Evolutionary conservation across 805 yeast species (phyloP).

Genomic region (Candida multigemmis): DNA sequence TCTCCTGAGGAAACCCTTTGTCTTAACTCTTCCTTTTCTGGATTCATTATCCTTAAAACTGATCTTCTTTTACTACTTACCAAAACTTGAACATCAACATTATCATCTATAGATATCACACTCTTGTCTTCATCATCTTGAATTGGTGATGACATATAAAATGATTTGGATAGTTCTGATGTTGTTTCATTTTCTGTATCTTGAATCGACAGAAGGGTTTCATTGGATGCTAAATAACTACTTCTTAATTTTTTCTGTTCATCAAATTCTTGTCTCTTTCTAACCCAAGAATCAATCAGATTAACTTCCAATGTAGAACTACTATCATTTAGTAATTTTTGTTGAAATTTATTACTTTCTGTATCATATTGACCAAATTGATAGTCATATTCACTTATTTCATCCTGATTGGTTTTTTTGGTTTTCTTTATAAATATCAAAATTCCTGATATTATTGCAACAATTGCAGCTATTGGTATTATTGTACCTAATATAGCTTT

Average conservation of each 20-base stretch:
- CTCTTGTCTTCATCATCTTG: slow-evolving; percentile 4
- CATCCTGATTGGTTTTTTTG: slow-evolving; percentile 9
- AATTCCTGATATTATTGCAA: slow-evolving; percentile 7
- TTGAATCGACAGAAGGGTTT: slow-evolving; percentile 9
- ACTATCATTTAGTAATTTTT: slow-evolving; percentile 15
- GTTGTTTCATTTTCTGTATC: slow-evolving; percentile 5
- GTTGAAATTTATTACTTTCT: slow-evolving; percentile 8
- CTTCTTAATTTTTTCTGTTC: slow-evolving; percentile 7
- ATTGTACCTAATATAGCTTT: slow-evolving; percentile 31
- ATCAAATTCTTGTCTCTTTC: slow-evolving; percentile 40
- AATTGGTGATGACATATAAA: not conserved
- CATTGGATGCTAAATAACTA: slow-evolving; percentile 23
- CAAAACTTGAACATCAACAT: slow-evolving; percentile 61
- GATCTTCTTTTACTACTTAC: slow-evolving; percentile 60
- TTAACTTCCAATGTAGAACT: slow-evolving; percentile 33
- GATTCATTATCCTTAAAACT: slow-evolving; percentile 52
- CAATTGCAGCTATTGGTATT: slow-evolving; percentile 19
- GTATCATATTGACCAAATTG: slow-evolving; percentile 20
- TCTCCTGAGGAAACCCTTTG: slow-evolving; percentile 7
- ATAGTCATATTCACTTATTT: slow-evolving; percentile 15
- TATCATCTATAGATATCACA: slow-evolving; percentile 34
- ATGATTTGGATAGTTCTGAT: slow-evolving; percentile 1
- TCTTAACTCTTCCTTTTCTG: slow-evolving; percentile 17
- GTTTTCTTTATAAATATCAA: slow-evolving; percentile 11
- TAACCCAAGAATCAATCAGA: slow-evolving; percentile 45